Evolutionary conservation across 1,284 basidiomycete species (phyloP).

Genomic region (Ustilago sp.): DNA sequence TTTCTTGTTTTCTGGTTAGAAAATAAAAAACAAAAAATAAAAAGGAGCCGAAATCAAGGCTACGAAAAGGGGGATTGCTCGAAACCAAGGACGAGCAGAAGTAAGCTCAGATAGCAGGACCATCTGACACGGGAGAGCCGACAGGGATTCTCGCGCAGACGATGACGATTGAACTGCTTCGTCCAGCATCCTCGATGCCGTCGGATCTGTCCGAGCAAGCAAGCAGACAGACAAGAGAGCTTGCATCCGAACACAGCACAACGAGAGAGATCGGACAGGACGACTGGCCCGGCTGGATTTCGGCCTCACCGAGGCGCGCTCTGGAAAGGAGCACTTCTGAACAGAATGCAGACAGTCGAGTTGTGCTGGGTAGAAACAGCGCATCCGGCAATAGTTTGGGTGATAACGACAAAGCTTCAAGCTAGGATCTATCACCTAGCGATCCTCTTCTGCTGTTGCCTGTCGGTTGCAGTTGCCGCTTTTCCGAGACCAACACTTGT

Average conservation of each 20-base stretch:
- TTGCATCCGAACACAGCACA: not conserved
- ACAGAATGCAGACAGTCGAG: not conserved
- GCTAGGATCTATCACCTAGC: not conserved
- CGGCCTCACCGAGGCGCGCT: conserved; percentile 21
- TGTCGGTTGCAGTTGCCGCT: not conserved
- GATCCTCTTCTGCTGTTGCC: no score
- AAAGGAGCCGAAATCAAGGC: not conserved
- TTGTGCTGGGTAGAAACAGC: not conserved
- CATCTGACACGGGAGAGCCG: no score
- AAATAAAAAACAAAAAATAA: not conserved
- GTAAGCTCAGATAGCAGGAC: no score
- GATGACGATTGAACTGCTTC: not conserved
- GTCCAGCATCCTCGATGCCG: not conserved
- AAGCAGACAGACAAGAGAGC: not conserved
- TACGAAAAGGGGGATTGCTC: not conserved
- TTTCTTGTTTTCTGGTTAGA: no score
- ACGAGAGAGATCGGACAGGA: not conserved
- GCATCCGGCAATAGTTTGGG: not conserved
- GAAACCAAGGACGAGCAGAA: not conserved
- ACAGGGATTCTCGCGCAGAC: no score
- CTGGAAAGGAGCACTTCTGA: not conserved
- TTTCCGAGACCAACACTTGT: conserved; percentile 37
- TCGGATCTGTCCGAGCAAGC: not conserved
- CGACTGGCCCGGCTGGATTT: not conserved
- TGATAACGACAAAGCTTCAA: not conserved